phyloP scores from a whole-genome alignment of 805 yeast species.

The Metschnikowia chrysomelidarum region DNA sequence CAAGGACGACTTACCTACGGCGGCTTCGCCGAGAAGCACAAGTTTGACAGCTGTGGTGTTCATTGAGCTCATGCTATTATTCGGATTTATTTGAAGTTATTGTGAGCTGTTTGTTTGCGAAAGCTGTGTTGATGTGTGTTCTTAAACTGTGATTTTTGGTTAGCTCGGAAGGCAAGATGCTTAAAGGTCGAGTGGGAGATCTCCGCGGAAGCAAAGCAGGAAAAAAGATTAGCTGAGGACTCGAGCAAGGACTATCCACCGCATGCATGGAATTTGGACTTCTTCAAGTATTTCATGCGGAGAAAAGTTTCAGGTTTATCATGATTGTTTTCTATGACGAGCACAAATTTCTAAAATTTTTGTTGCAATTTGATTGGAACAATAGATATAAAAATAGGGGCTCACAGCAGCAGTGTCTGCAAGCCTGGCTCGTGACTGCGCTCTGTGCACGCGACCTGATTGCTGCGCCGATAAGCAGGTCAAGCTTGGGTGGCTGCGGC shows the following conservation, averaged over 20 bases:
- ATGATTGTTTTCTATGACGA: no score
- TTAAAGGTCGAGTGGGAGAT: constrained; percentile 2
- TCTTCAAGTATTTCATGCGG: no score
- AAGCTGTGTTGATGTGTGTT: not conserved
- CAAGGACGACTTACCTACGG: constrained; percentile 75
- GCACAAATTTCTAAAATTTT: no score
- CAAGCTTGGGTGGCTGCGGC: no score
- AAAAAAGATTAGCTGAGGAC: no score
- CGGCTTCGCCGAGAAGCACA: constrained; percentile 77
- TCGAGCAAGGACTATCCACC: no score
- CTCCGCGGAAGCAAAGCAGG: not conserved
- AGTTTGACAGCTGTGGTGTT: constrained; percentile 46
- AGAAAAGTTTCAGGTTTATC: no score
- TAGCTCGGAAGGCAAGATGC: constrained; percentile 1
- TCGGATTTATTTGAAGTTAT: not conserved
- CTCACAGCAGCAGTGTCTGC: no score
- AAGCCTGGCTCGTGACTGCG: constrained; percentile 3
- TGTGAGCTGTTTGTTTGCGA: not conserved
- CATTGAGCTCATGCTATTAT: constrained; percentile 6
- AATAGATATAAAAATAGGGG: no score
- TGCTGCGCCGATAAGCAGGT: constrained; percentile 7
- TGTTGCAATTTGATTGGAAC: no score
- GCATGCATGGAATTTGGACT: no score
- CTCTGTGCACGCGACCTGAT: constrained; percentile 2
- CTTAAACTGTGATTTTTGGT: no score